phyloP scores from a whole-genome alignment of 805 yeast species.

The Candida piceae region DNA sequence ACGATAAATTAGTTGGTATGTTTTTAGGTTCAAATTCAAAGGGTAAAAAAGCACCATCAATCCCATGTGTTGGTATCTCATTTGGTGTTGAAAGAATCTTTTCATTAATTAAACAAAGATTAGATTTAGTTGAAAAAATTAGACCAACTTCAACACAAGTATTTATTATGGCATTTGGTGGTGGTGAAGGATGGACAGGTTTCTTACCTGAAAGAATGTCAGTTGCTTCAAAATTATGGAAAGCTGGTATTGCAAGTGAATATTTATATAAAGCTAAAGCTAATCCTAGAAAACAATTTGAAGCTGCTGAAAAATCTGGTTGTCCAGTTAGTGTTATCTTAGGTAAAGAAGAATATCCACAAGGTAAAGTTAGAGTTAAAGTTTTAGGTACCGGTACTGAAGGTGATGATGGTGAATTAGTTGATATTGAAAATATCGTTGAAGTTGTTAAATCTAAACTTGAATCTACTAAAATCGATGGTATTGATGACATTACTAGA shows the following conservation, averaged over 20 bases:
- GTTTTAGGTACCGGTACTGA: slow-evolving; percentile 79
- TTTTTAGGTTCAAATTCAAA: slow-evolving; percentile 80
- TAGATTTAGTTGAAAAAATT: slow-evolving; percentile 54
- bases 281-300: slow-evolving; percentile 93
- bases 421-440: slow-evolving; percentile 58
- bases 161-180: slow-evolving; percentile 96
- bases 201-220: slow-evolving; percentile 88
- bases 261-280: slow-evolving; percentile 90
- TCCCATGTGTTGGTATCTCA: slow-evolving; percentile 96
- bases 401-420: slow-evolving; percentile 78
- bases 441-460: slow-evolving; percentile 38
- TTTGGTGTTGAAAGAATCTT: slow-evolving; percentile 96
- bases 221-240: slow-evolving; percentile 80
- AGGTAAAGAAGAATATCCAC: slow-evolving; percentile 89
- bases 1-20: slow-evolving; percentile 96
- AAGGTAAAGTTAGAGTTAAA: slow-evolving; percentile 82
- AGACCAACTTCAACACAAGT: slow-evolving; percentile 90
- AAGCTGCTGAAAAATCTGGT: slow-evolving; percentile 94
- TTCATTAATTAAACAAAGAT: slow-evolving; percentile 78
- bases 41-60: slow-evolving; percentile 56
- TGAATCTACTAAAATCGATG: slow-evolving; percentile 38
- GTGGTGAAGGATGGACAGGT: slow-evolving; percentile 95
- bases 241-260: slow-evolving; percentile 83
- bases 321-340: slow-evolving; percentile 86
- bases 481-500: slow-evolving; percentile 60